These are phyloP conservation scores for Roridomyces roridus DNA, from an alignment of 768 basidiomycete genomes.

Conservation along the genomic window DNA sequence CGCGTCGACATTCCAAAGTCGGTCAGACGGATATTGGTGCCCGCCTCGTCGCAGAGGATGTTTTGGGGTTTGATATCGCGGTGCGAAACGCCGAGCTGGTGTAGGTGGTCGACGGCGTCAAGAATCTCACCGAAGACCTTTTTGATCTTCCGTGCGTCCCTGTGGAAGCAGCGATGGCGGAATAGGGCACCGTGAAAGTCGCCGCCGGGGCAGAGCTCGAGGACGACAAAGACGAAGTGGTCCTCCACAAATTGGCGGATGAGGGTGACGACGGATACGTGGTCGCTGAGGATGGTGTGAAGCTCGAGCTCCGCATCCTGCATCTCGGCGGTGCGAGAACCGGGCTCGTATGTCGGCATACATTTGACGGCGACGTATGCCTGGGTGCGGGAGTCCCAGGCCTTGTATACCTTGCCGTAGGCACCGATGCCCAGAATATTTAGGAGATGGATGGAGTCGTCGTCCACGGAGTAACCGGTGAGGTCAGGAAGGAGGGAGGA, in stretches of 20 bases:
- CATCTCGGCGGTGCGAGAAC: conserved; percentile 44
- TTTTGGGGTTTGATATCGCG: conserved; percentile 67
- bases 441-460: conserved; percentile 41
- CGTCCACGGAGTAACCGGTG: conserved; percentile 41
- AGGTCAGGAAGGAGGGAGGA: not conserved
- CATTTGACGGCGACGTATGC: conserved; percentile 55
- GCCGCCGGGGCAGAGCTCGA: conserved; percentile 40
- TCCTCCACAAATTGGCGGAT: conserved; percentile 52
- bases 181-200: conserved; percentile 58
- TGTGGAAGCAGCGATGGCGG: conserved; percentile 39
- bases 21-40: conserved; percentile 45
- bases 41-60: conserved; percentile 47
- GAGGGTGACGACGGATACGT: conserved; percentile 55
- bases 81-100: conserved; percentile 60
- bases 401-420: conserved; percentile 28
- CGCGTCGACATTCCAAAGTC: conserved; percentile 57
- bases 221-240: conserved; percentile 53
- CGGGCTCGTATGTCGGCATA: conserved; percentile 46
- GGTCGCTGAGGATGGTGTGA: conserved; percentile 36
- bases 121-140: too few relatives aligned
- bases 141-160: conserved; percentile 42
- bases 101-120: conserved; percentile 9
- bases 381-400: conserved; percentile 2
- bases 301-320: conserved; percentile 55
- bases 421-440: conserved; percentile 45